Evolutionary conservation across 805 yeast species (phyloP).

Genomic region (Hanseniaspora valbyensis): DNA sequence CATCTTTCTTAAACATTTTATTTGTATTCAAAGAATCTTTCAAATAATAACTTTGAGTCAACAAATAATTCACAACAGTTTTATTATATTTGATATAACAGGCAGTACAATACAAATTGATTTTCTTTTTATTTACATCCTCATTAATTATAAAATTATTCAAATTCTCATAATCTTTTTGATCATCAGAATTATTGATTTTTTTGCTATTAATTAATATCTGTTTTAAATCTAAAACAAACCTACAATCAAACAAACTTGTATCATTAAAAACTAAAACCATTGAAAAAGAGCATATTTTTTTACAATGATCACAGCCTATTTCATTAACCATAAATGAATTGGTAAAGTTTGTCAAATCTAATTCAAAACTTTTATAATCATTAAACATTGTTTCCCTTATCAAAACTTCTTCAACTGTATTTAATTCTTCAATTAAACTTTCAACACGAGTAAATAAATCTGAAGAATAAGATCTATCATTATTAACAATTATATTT

Average conservation of each 20-base stretch:
- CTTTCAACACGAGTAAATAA: not conserved
- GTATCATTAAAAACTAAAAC: constrained; percentile 5
- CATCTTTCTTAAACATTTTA: not conserved
- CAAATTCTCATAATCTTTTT: constrained; percentile 5
- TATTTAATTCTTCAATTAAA: not conserved
- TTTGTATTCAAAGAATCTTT: not conserved
- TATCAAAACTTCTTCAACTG: not conserved
- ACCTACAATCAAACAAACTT: not conserved
- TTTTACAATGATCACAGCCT: constrained; percentile 9
- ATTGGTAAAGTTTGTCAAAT: not conserved
- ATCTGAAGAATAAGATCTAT: not conserved
- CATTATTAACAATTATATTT: constrained; percentile 25
- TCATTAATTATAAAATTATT: constrained; percentile 17
- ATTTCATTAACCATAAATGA: constrained; percentile 7
- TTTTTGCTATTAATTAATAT: constrained; percentile 3
- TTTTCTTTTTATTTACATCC: constrained; percentile 14
- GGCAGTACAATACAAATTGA: constrained; percentile 7
- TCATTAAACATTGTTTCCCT: not conserved
- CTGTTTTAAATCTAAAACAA: not conserved
- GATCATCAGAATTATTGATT: not conserved
- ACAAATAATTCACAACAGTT: not conserved
- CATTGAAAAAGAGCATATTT: constrained; percentile 11
- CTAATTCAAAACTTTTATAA: not conserved
- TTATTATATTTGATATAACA: not conserved
- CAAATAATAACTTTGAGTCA: constrained; percentile 1